Percentiles rank a stretch among this genome's conserved stretches.
These are phyloP conservation scores for Colletotrichum neosansevieriae DNA, from an alignment of 2,329 filamentous ascomycete species.

Conservation along the genomic window DNA sequence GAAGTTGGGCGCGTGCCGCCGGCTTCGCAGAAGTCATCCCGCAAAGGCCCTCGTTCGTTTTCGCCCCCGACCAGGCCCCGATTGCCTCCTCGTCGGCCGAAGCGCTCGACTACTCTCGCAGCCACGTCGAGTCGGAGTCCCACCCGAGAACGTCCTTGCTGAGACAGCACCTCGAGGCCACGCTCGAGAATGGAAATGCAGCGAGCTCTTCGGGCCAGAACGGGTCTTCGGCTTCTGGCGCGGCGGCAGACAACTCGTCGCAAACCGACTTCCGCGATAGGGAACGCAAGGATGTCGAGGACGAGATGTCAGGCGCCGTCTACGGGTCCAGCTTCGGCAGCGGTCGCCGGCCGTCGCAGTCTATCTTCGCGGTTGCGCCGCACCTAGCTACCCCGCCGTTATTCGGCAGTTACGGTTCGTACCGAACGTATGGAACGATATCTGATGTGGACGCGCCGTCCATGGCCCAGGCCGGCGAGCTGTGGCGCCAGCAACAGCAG, in stretches of 20 bases:
- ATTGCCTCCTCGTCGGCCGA: constrained; percentile 51
- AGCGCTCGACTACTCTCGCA: constrained; percentile 56
- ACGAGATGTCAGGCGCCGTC: constrained; percentile 54
- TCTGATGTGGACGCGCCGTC: constrained; percentile 57
- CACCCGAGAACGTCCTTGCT: constrained; percentile 59
- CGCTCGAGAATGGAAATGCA: constrained; percentile 28
- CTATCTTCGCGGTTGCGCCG: constrained; percentile 69
- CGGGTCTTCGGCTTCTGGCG: constrained; percentile 38
- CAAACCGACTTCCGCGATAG: constrained; percentile 54
- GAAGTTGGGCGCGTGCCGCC: constrained; percentile 91
- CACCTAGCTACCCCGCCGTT: constrained; percentile 76
- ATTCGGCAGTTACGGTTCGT: constrained; percentile 77
- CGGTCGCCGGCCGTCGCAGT: constrained; percentile 50
- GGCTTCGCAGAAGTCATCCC: constrained; percentile 90
- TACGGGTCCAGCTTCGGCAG: constrained; percentile 46
- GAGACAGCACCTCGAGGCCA: constrained; percentile 63
- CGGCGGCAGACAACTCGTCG: constrained; percentile 26
- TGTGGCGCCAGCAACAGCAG: constrained; percentile 67
- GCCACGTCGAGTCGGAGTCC: constrained; percentile 53
- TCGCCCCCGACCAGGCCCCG: constrained; percentile 67
- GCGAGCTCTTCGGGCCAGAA: constrained; percentile 23
- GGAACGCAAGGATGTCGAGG: constrained; percentile 62
- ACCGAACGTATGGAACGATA: constrained; percentile 67
- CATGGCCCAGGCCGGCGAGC: constrained; percentile 63
- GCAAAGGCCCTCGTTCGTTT: constrained; percentile 79